phyloP scores from a whole-genome alignment of 2,329 filamentous ascomycete genomes.

The Claviceps pazoutovae region DNA sequence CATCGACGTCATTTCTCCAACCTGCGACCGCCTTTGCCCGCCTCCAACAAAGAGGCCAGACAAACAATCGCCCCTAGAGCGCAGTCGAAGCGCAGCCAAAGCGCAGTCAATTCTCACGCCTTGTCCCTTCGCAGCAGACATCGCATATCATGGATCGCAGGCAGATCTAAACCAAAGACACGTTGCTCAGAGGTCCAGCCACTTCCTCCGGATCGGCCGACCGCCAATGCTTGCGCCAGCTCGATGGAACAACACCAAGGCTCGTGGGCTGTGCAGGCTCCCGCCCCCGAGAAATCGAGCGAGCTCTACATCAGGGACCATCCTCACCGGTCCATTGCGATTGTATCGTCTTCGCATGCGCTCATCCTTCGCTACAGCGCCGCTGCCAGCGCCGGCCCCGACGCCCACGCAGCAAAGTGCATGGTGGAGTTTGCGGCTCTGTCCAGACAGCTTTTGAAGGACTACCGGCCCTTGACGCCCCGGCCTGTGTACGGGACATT shows the following conservation, averaged over 20 bases:
- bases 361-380: conserved; percentile 73
- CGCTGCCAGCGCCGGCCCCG: conserved; percentile 34
- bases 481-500: conserved; percentile 73
- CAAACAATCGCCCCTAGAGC: background rate
- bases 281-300: conserved; percentile 47
- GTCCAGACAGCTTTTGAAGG: conserved; percentile 51
- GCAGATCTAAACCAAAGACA: conserved; percentile 5
- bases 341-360: conserved; percentile 65
- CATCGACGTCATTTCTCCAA: conserved; percentile 2
- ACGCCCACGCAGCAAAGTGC: conserved; percentile 46
- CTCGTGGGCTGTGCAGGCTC: conserved; percentile 32
- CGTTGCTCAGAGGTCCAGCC: background rate
- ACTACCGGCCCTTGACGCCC: conserved; percentile 63
- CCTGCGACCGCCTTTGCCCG: background rate
- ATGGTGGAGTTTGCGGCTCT: conserved; percentile 74
- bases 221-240: conserved; percentile 5
- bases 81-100: background rate
- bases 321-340: conserved; percentile 74
- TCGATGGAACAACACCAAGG: conserved; percentile 34
- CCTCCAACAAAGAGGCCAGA: background rate
- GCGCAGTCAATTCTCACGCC: background rate
- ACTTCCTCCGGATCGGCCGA: conserved; percentile 5
- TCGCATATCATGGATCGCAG: conserved; percentile 12
- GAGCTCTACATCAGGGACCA: conserved; percentile 76
- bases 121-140: background rate